phyloP scores from a whole-genome alignment of 768 basidiomycete species.

The Mycena floridula region DNA sequence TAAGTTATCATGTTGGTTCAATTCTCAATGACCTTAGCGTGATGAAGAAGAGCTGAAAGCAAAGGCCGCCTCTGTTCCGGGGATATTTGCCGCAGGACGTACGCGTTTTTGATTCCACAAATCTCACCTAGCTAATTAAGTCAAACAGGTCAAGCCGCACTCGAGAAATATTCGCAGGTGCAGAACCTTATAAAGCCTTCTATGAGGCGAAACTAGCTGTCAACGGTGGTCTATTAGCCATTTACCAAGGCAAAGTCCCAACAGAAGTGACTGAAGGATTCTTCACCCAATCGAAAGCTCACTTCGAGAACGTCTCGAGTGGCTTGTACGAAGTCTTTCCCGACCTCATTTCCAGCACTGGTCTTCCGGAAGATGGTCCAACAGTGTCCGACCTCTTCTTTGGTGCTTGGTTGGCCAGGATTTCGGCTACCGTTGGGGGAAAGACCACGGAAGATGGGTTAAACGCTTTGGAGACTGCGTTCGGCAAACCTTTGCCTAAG shows the following conservation, averaged over 20 bases:
- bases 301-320: slow-evolving; percentile 29
- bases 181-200: slow-evolving; percentile 32
- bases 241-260: slow-evolving; percentile 34
- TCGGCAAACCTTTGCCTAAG: slow-evolving; percentile 28
- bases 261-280: slow-evolving; percentile 29
- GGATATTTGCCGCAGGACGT: slow-evolving; percentile 33
- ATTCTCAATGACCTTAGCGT: slow-evolving; percentile 22
- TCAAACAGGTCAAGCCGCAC: slow-evolving; percentile 33
- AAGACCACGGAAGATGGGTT: slow-evolving; percentile 29
- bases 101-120: slow-evolving; percentile 12
- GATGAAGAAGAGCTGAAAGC: slow-evolving; percentile 40
- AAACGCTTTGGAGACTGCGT: slow-evolving; percentile 30
- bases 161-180: slow-evolving; percentile 30
- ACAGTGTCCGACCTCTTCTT: slow-evolving; percentile 54
- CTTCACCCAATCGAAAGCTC: slow-evolving; percentile 28
- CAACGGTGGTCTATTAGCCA: slow-evolving; percentile 33
- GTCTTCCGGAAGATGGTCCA: slow-evolving; percentile 37
- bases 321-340: slow-evolving; percentile 37
- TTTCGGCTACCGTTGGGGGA: slow-evolving; percentile 32
- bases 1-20: neutral
- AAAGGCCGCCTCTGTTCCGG: slow-evolving; percentile 24
- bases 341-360: slow-evolving; percentile 29
- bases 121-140: neutral
- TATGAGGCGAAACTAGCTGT: slow-evolving; percentile 34
- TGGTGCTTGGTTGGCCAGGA: slow-evolving; percentile 45